Percentiles rank a stretch among this genome's conserved stretches.
Evolutionary conservation across 2,329 filamentous ascomycete species (phyloP).

Genomic region (Alternaria gansuensis): DNA sequence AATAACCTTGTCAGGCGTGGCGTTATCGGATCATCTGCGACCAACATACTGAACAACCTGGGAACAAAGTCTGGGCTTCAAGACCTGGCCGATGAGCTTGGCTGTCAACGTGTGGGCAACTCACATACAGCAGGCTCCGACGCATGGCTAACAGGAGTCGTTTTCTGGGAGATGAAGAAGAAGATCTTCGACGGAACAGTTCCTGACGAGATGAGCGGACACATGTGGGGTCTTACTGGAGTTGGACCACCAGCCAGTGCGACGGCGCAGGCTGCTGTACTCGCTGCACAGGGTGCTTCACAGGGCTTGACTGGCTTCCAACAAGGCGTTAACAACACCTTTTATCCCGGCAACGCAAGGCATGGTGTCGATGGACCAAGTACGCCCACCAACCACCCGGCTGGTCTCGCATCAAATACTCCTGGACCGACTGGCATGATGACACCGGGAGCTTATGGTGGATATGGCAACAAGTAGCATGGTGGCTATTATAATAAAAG

Average conservation of each 20-base stretch:
- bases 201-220: constrained; percentile 80
- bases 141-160: constrained; percentile 88
- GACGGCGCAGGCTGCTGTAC: constrained; percentile 58
- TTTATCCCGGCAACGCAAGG: constrained; percentile 52
- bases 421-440: constrained; percentile 69
- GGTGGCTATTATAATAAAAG: background rate
- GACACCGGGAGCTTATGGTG: constrained; percentile 66
- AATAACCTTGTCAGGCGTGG: constrained; percentile 67
- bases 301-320: constrained; percentile 44
- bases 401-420: constrained; percentile 58
- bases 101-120: constrained; percentile 84
- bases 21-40: constrained; percentile 58
- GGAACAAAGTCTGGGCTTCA: constrained; percentile 92
- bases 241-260: constrained; percentile 64
- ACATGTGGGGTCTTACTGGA: constrained; percentile 89
- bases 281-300: constrained; percentile 55
- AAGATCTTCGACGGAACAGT: constrained; percentile 87
- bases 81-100: constrained; percentile 91
- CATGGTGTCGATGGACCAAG: constrained; percentile 66
- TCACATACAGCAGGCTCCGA: constrained; percentile 95
- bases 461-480: constrained; percentile 49
- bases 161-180: constrained; percentile 93
- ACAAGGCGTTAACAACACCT: constrained; percentile 50
- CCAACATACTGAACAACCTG: constrained; percentile 81
- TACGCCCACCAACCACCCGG: constrained; percentile 70